Percentiles rank a stretch among this genome's conserved stretches.
These are phyloP conservation scores for Hondaea fermentalgiana DNA, from an alignment of 108 stramenopile genomes.

Conservation along the genomic window DNA sequence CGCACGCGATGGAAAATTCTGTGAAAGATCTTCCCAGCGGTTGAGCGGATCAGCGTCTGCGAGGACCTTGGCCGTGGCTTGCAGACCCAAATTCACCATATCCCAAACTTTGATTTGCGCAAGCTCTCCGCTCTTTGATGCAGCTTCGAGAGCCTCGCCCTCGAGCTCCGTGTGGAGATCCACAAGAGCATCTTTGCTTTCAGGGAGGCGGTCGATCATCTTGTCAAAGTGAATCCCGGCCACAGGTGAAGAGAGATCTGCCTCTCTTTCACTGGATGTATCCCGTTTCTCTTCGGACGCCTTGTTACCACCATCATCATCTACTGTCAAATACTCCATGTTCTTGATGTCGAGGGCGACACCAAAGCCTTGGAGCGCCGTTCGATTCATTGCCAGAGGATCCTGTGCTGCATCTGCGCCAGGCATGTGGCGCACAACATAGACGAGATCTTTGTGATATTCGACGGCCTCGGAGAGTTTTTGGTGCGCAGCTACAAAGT, in stretches of 20 bases:
- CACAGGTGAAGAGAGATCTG: background rate
- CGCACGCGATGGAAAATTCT: slow-evolving; percentile 16
- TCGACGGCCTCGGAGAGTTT: background rate
- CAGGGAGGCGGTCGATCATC: slow-evolving; percentile 14
- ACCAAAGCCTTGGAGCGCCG: slow-evolving; percentile 44
- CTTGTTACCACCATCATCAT: slow-evolving; percentile 14
- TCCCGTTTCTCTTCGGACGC: too few relatives aligned
- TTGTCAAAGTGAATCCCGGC: slow-evolving; percentile 27
- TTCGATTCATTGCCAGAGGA: background rate
- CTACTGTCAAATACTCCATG: slow-evolving; percentile 55
- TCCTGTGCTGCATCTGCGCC: background rate
- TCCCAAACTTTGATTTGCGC: slow-evolving; percentile 15
- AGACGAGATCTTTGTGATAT: background rate
- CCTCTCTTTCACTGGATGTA: too few relatives aligned
- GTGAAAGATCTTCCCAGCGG: background rate
- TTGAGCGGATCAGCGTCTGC: background rate
- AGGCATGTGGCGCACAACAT: slow-evolving; percentile 31
- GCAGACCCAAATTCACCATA: background rate
- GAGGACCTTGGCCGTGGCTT: background rate
- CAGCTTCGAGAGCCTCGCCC: background rate
- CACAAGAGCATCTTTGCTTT: slow-evolving; percentile 17
- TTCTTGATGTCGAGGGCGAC: slow-evolving; percentile 55
- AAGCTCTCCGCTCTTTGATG: background rate
- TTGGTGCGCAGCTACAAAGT: background rate
- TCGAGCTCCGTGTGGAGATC: slow-evolving; percentile 24